Base-by-base conservation (phyloP, 2,329 filamentous ascomycete species). In the Neonectria ditissima region DNA sequence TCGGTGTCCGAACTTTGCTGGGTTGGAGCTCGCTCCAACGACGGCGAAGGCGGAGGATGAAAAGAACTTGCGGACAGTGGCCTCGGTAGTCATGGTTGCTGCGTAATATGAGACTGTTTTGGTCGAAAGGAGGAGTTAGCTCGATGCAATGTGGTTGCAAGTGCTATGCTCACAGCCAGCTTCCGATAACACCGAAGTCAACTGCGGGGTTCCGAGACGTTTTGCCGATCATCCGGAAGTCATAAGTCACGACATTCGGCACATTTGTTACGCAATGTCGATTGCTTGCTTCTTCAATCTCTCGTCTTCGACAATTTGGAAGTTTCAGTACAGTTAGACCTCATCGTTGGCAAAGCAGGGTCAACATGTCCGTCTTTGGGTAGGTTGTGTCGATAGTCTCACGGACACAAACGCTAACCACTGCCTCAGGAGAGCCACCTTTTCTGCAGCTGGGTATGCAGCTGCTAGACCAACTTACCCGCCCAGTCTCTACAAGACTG, bases 1-100 rank as follows among this genome's bases (percentile, higher is more conserved):
- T 83, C 93, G 94, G 79, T 97, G 91, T 24, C 96, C 95, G 75
- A 92, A 97, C 79, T 97, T 97, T 76, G 84, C 82, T 43, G 91
- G 84, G 80, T 97, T 93, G 55, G 92, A 92, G 76, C 91, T 95
- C 39, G 95, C 95, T 73, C 95, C 95, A 20, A 94, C 93, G 28
- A 97, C 95, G 62, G 95, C 94, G 78, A 95, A 97, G 69, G 86
- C 84, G 26, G 91, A 87, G 8, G 91, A 91, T 4, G 88, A 85
- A 82, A 97, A 97, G 85, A 97, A 97, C 13, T 85, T 84, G 67
- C 88, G 89, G 48, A 93, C 89, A 48, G 91, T 87, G 50, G 88
- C 84, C 76, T 94, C 90, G 82, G 92, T 92, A 22, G 85, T 79
- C 86, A 88, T 89, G 41, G 75, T 81, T 68, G 69, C 45, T 39